A percentile compares a stretch with the other conserved stretches of the same genome.
phyloP scores from a whole-genome alignment of 371 early-diverging fungal species.

The Paramicrosporidium saccamoebae region DNA sequence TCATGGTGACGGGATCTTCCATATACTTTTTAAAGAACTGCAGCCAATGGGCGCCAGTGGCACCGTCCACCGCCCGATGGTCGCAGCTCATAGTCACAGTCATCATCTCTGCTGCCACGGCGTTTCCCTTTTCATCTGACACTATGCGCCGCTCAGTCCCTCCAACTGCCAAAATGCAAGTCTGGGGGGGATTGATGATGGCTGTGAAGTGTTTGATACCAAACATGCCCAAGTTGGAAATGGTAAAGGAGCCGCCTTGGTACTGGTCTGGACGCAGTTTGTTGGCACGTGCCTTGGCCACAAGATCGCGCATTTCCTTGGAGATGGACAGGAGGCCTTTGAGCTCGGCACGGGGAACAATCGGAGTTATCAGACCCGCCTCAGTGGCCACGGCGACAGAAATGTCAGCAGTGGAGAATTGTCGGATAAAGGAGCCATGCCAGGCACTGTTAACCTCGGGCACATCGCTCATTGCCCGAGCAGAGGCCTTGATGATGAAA shows the following conservation, averaged over 20 bases:
- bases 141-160: slow-evolving; percentile 45
- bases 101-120: slow-evolving; percentile 22
- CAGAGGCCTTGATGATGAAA: slow-evolving; percentile 83
- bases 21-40: slow-evolving; percentile 62
- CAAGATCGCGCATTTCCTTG: slow-evolving; percentile 44
- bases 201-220: slow-evolving; percentile 76
- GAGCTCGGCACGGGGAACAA: slow-evolving; percentile 40
- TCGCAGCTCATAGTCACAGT: slow-evolving; percentile 69
- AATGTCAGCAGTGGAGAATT: slow-evolving; percentile 72
- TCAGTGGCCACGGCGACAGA: slow-evolving; percentile 82
- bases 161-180: slow-evolving; percentile 78
- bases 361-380: slow-evolving; percentile 81
- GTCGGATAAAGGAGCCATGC: slow-evolving; percentile 69
- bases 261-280: slow-evolving; percentile 79
- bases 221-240: slow-evolving; percentile 93
- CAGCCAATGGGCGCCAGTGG: slow-evolving; percentile 72
- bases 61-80: slow-evolving; percentile 89
- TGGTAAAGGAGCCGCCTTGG: slow-evolving; percentile 86
- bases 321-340: slow-evolving; percentile 64
- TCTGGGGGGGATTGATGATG: slow-evolving; percentile 88
- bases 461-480: slow-evolving; percentile 54
- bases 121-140: slow-evolving; percentile 19
- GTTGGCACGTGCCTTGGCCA: slow-evolving; percentile 44
- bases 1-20: slow-evolving; percentile 77
- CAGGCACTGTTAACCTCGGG: slow-evolving; percentile 87